Percentiles rank a stretch among this genome's conserved stretches.
Conservation (phyloP, 176 grass and related monocot species). For the Leersia perrieri region DNA sequence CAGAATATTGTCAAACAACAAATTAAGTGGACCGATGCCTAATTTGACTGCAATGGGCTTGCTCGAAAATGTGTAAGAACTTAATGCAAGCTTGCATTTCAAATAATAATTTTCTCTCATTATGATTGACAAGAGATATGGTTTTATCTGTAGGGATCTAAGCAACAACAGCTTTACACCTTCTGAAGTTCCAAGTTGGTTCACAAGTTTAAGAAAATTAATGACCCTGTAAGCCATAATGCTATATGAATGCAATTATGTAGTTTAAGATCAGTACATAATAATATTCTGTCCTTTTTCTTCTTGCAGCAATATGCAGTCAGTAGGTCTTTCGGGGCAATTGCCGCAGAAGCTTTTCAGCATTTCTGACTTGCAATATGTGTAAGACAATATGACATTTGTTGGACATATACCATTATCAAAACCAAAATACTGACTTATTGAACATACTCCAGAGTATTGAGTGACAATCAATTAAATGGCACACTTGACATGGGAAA, state of each 20-base stretch:
- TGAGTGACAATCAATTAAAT: constrained; percentile 68
- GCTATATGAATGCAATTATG: neutral
- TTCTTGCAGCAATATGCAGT: constrained; percentile 55
- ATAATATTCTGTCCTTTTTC: neutral
- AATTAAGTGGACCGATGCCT: constrained; percentile 53
- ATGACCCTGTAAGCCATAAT: constrained; percentile 56
- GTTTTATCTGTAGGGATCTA: constrained; percentile 55
- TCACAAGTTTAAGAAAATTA: constrained; percentile 32
- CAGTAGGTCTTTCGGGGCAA: constrained; percentile 51
- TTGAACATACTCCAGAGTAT: constrained; percentile 47
- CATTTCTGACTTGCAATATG: constrained; percentile 31
- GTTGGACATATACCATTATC: neutral
- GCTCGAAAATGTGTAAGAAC: constrained; percentile 79
- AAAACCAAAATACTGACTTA: constrained; percentile 21
- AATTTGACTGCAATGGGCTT: constrained; percentile 43
- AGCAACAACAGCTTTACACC: constrained; percentile 72
- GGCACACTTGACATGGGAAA: constrained; percentile 72
- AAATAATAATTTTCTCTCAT: constrained; percentile 7
- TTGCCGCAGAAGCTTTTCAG: constrained; percentile 62
- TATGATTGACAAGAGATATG: constrained; percentile 16
- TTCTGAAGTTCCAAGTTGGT: constrained; percentile 66
- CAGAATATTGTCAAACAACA: constrained; percentile 77
- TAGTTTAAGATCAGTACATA: neutral
- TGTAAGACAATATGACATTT: constrained; percentile 53
- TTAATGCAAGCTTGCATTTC: neutral